phyloP scores from a whole-genome alignment of 148 eudicot species.

The Linanthus parryae region DNA sequence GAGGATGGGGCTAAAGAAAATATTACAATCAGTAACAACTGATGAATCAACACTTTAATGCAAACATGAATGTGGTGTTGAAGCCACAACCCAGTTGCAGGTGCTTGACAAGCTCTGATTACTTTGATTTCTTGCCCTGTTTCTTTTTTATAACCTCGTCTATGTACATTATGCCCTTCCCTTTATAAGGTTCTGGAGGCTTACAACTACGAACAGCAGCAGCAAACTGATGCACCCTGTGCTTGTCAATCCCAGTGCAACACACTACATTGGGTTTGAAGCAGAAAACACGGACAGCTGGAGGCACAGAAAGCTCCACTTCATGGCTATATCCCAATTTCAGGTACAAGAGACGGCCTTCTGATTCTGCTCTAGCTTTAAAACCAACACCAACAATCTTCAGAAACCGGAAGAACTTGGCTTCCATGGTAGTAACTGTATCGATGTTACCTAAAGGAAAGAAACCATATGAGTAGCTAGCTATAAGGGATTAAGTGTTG shows the following conservation, averaged over 20 bases:
- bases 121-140: conserved; percentile 67
- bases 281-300: conserved; percentile 74
- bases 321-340: conserved; percentile 81
- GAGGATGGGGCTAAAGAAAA: no score
- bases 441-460: neutral
- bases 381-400: conserved; percentile 81
- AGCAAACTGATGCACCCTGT: conserved; percentile 68
- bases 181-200: conserved; percentile 71
- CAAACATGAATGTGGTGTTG: no score
- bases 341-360: conserved; percentile 59
- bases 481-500: no score
- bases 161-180: conserved; percentile 64
- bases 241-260: conserved; percentile 65
- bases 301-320: conserved; percentile 67
- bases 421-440: conserved; percentile 40
- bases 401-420: conserved; percentile 62
- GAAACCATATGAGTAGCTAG: no score
- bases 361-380: conserved; percentile 74
- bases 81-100: no score
- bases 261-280: conserved; percentile 56
- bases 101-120: no score
- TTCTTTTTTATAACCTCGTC: conserved; percentile 73
- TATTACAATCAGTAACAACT: no score
- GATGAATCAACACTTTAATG: no score
- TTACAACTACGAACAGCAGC: conserved; percentile 66